A percentile compares a stretch with the other conserved stretches of the same genome.
phyloP scores from a whole-genome alignment of 2,329 filamentous ascomycete genomes.

The Aureobasidium zeae region DNA sequence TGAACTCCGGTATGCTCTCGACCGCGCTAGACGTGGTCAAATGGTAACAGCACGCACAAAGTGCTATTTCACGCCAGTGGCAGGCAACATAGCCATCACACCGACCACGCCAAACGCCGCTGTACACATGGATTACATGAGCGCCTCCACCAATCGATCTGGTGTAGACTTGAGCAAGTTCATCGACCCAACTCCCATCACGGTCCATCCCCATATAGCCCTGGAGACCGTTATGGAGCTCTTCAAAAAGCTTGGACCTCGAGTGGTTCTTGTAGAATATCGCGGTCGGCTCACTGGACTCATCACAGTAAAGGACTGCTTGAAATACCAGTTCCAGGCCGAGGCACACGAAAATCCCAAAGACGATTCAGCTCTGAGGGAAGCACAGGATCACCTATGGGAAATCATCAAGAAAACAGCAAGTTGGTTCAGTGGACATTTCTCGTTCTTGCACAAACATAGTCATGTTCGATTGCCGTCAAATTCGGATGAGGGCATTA shows the following conservation, averaged over 20 bases:
- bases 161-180: constrained; percentile 75
- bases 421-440: constrained; percentile 22
- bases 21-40: constrained; percentile 62
- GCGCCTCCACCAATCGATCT: constrained; percentile 46
- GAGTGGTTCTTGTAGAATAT: constrained; percentile 87
- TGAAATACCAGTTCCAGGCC: constrained; percentile 95
- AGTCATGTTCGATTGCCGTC: constrained; percentile 13
- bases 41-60: constrained; percentile 56
- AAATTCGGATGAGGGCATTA: neutral
- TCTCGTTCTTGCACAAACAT: constrained; percentile 3
- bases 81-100: constrained; percentile 20
- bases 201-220: constrained; percentile 80
- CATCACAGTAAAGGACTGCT: constrained; percentile 91
- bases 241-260: constrained; percentile 93
- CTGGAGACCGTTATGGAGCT: constrained; percentile 97
- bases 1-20: constrained; percentile 82
- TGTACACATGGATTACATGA: constrained; percentile 51
- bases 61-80: constrained; percentile 54
- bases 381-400: constrained; percentile 60
- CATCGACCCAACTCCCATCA: constrained; percentile 79
- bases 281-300: constrained; percentile 74
- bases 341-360: constrained; percentile 72
- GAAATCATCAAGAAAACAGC: constrained; percentile 25
- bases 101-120: constrained; percentile 28
- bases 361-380: constrained; percentile 46